Conservation (phyloP, 208 protist species). For the Trypanosoma congolense region DNA sequence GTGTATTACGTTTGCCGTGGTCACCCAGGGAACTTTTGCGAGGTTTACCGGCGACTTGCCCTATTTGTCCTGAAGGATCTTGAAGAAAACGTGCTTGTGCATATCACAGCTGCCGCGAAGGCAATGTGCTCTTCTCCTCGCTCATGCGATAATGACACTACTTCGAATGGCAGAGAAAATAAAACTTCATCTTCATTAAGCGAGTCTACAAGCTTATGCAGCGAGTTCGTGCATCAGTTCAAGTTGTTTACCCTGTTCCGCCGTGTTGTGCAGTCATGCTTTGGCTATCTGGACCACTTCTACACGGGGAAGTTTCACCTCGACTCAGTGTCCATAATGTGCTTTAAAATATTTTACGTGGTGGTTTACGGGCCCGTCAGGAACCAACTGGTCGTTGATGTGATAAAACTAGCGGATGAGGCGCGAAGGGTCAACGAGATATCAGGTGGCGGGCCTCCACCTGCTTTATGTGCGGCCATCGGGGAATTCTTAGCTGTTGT, state of each 20-base stretch:
- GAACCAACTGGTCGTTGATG: conserved; percentile 30
- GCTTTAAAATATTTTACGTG: conserved; percentile 75
- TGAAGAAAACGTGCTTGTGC: conserved; percentile 57
- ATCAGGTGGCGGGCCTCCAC: not conserved
- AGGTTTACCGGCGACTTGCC: conserved; percentile 50
- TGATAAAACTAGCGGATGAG: conserved; percentile 24
- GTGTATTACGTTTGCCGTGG: conserved; percentile 67
- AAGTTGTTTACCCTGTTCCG: conserved; percentile 49
- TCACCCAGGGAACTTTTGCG: conserved; percentile 39
- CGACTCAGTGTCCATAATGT: conserved; percentile 67
- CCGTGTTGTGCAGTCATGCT: conserved; percentile 67
- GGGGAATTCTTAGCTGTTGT: conserved; percentile 13
- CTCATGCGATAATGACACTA: no score
- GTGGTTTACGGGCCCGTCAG: conserved; percentile 63
- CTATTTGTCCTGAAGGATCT: conserved; percentile 46
- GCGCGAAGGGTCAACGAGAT: conserved; percentile 10
- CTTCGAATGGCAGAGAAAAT: no score
- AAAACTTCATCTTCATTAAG: not conserved
- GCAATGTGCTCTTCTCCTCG: conserved; percentile 1
- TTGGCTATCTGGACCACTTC: conserved; percentile 83
- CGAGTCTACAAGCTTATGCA: conserved; percentile 18
- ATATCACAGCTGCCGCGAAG: no score
- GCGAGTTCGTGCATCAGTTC: conserved; percentile 53
- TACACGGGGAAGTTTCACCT: conserved; percentile 57
- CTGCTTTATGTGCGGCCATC: conserved; percentile 18